A percentile compares a stretch with the other conserved stretches of the same genome.
Evolutionary conservation across 805 yeast species (phyloP).

Genomic region (Nematodospora valgi): DNA sequence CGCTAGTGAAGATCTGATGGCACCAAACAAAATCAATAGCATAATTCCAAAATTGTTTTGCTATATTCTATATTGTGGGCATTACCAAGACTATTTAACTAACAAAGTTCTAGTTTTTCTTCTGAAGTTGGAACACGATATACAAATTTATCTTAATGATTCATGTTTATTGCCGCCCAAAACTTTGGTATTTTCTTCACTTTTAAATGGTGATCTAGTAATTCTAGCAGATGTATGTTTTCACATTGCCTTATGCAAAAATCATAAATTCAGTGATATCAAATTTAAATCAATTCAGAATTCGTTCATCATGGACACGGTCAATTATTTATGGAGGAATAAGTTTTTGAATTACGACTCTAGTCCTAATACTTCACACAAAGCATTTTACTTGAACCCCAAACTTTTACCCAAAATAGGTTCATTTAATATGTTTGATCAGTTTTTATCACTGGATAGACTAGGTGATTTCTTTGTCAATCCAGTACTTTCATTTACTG

Average conservation of each 20-base stretch:
- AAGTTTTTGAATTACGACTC: constrained; percentile 39
- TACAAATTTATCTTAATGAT: neutral
- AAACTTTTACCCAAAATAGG: constrained; percentile 28
- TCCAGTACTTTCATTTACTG: constrained; percentile 48
- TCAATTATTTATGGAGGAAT: constrained; percentile 57
- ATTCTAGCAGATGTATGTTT: constrained; percentile 45
- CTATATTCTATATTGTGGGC: constrained; percentile 1
- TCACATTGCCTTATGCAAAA: constrained; percentile 42
- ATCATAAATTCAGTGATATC: constrained; percentile 21
- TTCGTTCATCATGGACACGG: constrained; percentile 51
- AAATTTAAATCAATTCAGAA: constrained; percentile 38
- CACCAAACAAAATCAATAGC: neutral
- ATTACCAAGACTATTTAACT: constrained; percentile 2
- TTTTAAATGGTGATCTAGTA: constrained; percentile 43
- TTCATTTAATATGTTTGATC: constrained; percentile 26
- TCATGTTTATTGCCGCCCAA: constrained; percentile 36
- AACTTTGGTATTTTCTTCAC: constrained; percentile 30
- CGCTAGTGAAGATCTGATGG: neutral
- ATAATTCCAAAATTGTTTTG: constrained; percentile 4
- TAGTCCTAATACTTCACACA: constrained; percentile 24
- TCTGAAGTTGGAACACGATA: neutral
- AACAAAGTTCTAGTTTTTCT: constrained; percentile 3
- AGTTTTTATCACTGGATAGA: constrained; percentile 9
- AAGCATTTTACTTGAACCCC: constrained; percentile 36
- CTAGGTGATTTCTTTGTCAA: constrained; percentile 46